phyloP scores from a whole-genome alignment of 495 filamentous ascomycete species.

The Neurospora intermedia region DNA sequence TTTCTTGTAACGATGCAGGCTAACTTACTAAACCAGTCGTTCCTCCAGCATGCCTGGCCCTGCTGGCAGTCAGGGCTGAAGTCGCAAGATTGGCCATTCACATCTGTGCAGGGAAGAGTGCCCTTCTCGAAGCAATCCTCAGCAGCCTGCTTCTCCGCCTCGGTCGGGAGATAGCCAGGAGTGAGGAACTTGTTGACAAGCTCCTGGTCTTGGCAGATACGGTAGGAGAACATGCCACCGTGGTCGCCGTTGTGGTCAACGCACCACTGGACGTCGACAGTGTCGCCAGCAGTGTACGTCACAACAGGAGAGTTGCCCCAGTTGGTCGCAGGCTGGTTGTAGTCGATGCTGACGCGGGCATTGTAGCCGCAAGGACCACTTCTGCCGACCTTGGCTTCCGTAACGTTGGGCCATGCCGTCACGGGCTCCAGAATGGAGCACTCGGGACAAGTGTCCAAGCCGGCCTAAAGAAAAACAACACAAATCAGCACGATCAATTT shows the following conservation, averaged over 20 bases:
- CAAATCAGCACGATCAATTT: not conserved
- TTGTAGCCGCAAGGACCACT: conserved; percentile 49
- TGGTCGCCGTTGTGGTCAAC: conserved; percentile 50
- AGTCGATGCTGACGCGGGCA: conserved; percentile 43
- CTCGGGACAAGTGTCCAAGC: conserved; percentile 43
- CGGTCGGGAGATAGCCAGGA: conserved; percentile 40
- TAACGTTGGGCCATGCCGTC: conserved; percentile 38
- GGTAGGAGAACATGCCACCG: conserved; percentile 49
- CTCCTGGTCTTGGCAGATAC: conserved; percentile 42
- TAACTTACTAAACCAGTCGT: conserved; percentile 42
- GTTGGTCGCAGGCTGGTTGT: conserved; percentile 36
- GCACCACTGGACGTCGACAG: conserved; percentile 45
- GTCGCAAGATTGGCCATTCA: conserved; percentile 39
- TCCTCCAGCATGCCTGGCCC: conserved; percentile 38
- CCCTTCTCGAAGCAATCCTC: conserved; percentile 45
- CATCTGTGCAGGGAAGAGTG: conserved; percentile 40
- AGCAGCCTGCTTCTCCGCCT: conserved; percentile 43
- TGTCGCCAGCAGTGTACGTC: conserved; percentile 35
- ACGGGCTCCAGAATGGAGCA: conserved; percentile 49
- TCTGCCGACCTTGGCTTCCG: conserved; percentile 35
- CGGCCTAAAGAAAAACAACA: conserved; percentile 23
- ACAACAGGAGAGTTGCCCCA: conserved; percentile 38
- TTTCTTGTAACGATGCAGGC: not conserved
- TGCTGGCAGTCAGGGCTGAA: conserved; percentile 41
- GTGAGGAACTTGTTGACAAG: conserved; percentile 42